phyloP scores from a whole-genome alignment of 768 basidiomycete species.

The Rhizopogon vulgaris region DNA sequence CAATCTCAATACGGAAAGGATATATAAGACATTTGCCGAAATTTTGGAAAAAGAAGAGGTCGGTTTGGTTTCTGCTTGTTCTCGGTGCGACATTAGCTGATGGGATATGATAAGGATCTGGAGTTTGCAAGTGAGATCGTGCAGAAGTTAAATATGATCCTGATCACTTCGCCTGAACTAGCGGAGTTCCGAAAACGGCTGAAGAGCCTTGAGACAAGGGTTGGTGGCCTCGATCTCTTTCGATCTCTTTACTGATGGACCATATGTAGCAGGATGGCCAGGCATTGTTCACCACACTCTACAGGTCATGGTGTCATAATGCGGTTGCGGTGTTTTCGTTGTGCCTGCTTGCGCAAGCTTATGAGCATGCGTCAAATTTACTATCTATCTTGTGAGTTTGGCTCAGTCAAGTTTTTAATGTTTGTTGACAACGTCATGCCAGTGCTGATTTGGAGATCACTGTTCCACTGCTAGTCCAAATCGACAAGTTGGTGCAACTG shows the following conservation, averaged over 20 bases:
- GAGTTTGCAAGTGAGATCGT: conserved; percentile 98
- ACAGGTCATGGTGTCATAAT: conserved; percentile 98
- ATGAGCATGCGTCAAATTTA: conserved; percentile 96
- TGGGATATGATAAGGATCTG: conserved; percentile 59
- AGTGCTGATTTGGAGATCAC: conserved; percentile 98
- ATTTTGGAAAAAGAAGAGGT: conserved; percentile 98
- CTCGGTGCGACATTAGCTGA: background rate
- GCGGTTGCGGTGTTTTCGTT: conserved; percentile 95
- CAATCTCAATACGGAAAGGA: conserved; percentile 90
- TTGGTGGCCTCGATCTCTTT: conserved; percentile 30
- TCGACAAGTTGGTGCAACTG: conserved; percentile 95
- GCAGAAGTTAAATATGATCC: conserved; percentile 92
- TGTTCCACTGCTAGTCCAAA: conserved; percentile 88
- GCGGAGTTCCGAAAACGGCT: conserved; percentile 88
- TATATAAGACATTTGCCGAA: conserved; percentile 94
- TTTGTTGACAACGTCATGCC: conserved; percentile 1
- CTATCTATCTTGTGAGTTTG: conserved; percentile 83
- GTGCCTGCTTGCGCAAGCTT: conserved; percentile 94
- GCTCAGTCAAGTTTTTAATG: background rate
- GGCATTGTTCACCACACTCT: conserved; percentile 87
- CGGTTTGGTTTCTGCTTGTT: conserved; percentile 13
- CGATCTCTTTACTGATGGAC: background rate
- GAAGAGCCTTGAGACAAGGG: conserved; percentile 90
- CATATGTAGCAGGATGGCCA: conserved; percentile 82
- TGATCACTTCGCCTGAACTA: conserved; percentile 95